These are phyloP conservation scores for Platismatia glauca DNA, from an alignment of 495 filamentous ascomycete genomes.

Conservation along the genomic window DNA sequence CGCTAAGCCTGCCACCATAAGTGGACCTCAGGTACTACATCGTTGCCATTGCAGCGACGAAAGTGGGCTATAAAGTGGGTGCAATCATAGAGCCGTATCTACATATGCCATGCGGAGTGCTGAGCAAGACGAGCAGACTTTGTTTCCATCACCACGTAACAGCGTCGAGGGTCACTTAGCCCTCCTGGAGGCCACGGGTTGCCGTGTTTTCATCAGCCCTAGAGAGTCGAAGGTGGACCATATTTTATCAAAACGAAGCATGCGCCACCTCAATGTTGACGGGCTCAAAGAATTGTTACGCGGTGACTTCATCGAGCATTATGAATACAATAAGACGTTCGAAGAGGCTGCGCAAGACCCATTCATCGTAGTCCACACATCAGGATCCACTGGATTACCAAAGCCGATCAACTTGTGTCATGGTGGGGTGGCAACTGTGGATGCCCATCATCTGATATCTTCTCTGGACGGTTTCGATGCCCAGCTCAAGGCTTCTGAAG, in stretches of 20 bases:
- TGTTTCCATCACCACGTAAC: conserved; percentile 36
- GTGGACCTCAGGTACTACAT: background rate
- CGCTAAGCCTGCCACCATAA: background rate
- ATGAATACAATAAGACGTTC: conserved; percentile 30
- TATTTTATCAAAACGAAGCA: conserved; percentile 6
- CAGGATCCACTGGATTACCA: conserved; percentile 38
- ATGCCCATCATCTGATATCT: conserved; percentile 24
- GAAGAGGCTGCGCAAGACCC: conserved; percentile 27
- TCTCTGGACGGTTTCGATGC: conserved; percentile 13
- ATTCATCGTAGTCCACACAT: conserved; percentile 35
- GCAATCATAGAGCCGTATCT: background rate
- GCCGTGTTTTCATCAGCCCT: conserved; percentile 22
- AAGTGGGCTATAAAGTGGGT: background rate
- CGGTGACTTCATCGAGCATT: conserved; percentile 15
- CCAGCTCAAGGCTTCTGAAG: background rate
- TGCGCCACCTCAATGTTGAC: conserved; percentile 21
- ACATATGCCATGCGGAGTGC: background rate
- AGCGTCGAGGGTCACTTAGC: conserved; percentile 31
- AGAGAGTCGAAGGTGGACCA: conserved; percentile 7
- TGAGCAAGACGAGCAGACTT: background rate
- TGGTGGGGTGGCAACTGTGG: conserved; percentile 5
- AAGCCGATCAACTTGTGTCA: conserved; percentile 30
- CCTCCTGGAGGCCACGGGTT: conserved; percentile 31
- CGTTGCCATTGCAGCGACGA: background rate
- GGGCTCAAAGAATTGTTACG: conserved; percentile 21